Percentiles rank a stretch among this genome's conserved stretches.
Evolutionary conservation across 1,284 basidiomycete genomes (phyloP).

Genomic region (Sporisorium exsertum): DNA sequence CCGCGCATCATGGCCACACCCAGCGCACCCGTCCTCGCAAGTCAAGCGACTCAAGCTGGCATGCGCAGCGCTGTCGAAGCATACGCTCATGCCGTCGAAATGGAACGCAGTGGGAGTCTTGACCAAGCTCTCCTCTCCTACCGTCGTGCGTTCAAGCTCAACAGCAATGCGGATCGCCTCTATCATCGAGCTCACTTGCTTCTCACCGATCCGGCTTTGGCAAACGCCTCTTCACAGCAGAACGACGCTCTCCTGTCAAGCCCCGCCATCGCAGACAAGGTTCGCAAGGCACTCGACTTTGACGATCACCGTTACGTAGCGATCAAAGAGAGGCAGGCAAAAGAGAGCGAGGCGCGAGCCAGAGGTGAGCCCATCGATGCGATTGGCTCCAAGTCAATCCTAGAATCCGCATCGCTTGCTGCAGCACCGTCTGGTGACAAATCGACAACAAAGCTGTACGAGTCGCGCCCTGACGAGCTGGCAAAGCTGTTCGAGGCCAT

Average conservation of each 20-base stretch:
- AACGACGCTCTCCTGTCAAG: constrained; percentile 44
- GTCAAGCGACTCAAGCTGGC: constrained; percentile 27
- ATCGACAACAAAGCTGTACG: neutral
- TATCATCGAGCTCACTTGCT: constrained; percentile 57
- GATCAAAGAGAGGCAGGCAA: constrained; percentile 44
- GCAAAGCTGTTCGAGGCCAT: constrained; percentile 40
- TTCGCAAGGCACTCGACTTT: constrained; percentile 52
- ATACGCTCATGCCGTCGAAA: constrained; percentile 56
- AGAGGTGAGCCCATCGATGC: constrained; percentile 20
- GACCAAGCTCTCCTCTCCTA: constrained; percentile 55
- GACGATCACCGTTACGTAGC: constrained; percentile 53
- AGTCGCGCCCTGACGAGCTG: constrained; percentile 40
- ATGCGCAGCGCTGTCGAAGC: constrained; percentile 54
- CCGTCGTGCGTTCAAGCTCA: constrained; percentile 58
- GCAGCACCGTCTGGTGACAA: constrained; percentile 6
- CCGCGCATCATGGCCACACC: constrained; percentile 32
- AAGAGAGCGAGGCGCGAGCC: constrained; percentile 30
- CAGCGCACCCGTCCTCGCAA: constrained; percentile 28
- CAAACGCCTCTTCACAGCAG: constrained; percentile 28
- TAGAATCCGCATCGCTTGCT: neutral
- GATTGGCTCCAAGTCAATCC: neutral
- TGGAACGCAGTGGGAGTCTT: constrained; percentile 55
- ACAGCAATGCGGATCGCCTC: constrained; percentile 54
- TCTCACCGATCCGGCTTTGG: constrained; percentile 40
- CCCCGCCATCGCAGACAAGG: constrained; percentile 53